Evolutionary conservation across 768 basidiomycete species (phyloP).

Genomic region (Mycena pura): DNA sequence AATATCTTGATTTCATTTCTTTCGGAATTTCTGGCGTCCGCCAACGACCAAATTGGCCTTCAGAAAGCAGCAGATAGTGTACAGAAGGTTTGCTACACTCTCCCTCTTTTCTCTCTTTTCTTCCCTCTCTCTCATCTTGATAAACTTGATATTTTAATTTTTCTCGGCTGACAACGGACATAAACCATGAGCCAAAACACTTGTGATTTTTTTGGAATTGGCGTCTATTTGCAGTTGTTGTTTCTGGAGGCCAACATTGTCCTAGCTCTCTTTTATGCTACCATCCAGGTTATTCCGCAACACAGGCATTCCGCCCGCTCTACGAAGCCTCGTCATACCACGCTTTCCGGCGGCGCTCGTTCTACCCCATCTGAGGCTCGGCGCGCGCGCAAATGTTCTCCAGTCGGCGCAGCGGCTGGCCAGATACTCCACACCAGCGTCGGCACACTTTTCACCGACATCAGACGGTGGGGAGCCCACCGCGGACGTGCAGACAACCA

Average conservation of each 20-base stretch:
- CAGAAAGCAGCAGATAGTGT: too few species aligned
- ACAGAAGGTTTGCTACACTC: too few species aligned
- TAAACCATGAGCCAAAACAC: too few species aligned
- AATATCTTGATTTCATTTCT: too few species aligned
- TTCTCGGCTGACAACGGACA: too few species aligned
- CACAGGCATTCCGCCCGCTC: constrained; percentile 49
- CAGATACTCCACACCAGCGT: constrained; percentile 22
- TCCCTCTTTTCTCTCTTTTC: too few species aligned
- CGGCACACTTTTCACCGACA: constrained; percentile 2
- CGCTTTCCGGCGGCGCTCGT: constrained; percentile 42
- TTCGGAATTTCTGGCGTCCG: too few species aligned
- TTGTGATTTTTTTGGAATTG: not conserved
- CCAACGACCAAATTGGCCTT: too few species aligned
- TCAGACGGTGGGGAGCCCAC: constrained; percentile 9
- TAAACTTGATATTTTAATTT: too few species aligned
- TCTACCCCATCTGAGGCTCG: constrained; percentile 39
- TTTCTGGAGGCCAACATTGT: not conserved
- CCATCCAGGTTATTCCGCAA: constrained; percentile 54
- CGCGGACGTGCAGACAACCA: constrained; percentile 14
- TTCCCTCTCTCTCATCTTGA: too few species aligned
- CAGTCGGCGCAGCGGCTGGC: constrained; percentile 24
- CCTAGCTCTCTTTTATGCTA: constrained; percentile 41
- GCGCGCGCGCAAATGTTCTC: constrained; percentile 11
- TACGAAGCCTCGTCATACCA: constrained; percentile 48
- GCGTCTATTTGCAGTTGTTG: not conserved